Evolutionary conservation across 345 rosid genomes (phyloP), one percentile per base, ranked within the genome.

Genomic region (Raphanus raphanistrum): DNA sequence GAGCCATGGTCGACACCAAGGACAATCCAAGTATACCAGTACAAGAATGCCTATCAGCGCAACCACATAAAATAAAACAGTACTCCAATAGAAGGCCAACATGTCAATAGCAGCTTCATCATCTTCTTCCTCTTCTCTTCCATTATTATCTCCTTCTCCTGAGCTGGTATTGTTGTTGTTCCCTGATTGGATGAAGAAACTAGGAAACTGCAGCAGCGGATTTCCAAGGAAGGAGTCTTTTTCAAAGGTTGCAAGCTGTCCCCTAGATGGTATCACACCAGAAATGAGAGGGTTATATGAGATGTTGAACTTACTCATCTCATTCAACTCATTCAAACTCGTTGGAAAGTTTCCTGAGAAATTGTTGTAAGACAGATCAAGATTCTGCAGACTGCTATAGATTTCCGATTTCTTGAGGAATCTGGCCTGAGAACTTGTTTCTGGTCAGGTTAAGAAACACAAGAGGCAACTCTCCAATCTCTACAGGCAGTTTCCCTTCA

Each of bases 301-400:
- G 81, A 94, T 83, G 78, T 94, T 92, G 84, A 94, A 92, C 87
- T 89, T 88, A 81, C 80, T 94, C 43, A 94, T 76, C 50, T 86
- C 90, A 35, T 63, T 64, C 88, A 92, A 81, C 45, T 75, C 77
- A 72, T 79, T 87, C 65, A 94, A 79, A 87, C 88, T 90, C 2
- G 81, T 38, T 0, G 98, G 97, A 62, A 92, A 92, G 58, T n/a
- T 35, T 32, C 97, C 97, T 17, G 97, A 92, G 79, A 94, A 92
- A 45, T 90, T 90, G 85, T 94, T 94, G 72, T 21, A 80, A 33
- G 98, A 92, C 76, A 94, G 80, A 76, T 94, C 98, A 57, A 94
- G 95, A 81, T 86, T 86, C 84, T 80, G 88, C 26, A 94, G 64
- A 85, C 93, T 45, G 88, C 66, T 85, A 88, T 1, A 89, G 36